phyloP scores from a whole-genome alignment of 2,329 filamentous ascomycete species.

The Raffaelea ambrosiae region DNA sequence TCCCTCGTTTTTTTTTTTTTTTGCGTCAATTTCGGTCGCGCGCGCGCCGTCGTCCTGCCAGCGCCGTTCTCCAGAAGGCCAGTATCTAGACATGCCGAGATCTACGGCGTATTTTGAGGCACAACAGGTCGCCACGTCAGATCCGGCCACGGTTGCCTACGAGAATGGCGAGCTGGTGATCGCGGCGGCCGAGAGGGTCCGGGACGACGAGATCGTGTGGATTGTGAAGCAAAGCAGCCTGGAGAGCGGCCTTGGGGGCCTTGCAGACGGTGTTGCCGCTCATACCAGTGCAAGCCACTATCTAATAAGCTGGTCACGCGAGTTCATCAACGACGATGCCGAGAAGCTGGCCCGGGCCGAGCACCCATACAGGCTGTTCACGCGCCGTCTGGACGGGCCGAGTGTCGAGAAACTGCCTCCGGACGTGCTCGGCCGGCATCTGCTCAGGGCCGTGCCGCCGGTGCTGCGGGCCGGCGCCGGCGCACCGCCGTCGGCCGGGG shows the following conservation, averaged over 20 bases:
- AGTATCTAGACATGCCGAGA: conserved; percentile 7
- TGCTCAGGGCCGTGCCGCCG: conserved; percentile 28
- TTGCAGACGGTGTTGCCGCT: not conserved
- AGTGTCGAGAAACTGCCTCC: conserved; percentile 21
- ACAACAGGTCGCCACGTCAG: not conserved
- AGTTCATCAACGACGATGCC: not conserved
- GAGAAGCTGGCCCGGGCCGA: not conserved
- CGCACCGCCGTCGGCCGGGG: conserved; percentile 10
- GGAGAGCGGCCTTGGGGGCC: not conserved
- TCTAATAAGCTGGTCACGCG: conserved; percentile 1
- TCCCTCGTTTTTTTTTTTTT: not conserved
- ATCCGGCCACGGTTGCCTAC: not conserved
- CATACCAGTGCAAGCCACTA: not conserved
- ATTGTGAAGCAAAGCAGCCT: conserved; percentile 5
- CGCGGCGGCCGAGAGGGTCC: conserved; percentile 1
- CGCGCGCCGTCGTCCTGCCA: not conserved
- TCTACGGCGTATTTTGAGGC: conserved; percentile 11
- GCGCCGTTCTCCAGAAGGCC: not conserved
- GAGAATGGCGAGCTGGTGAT: conserved; percentile 10
- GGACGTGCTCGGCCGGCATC: conserved; percentile 25
- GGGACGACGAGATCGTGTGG: conserved; percentile 17
- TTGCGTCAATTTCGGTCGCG: not conserved
- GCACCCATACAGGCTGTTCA: conserved; percentile 13
- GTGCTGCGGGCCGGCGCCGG: conserved; percentile 15
- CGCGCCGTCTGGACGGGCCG: conserved; percentile 14